Evolutionary conservation across 108 stramenopile species (phyloP), one percentile per base, ranked within the genome.

Genomic region (Aurantiochytrium sp.): DNA sequence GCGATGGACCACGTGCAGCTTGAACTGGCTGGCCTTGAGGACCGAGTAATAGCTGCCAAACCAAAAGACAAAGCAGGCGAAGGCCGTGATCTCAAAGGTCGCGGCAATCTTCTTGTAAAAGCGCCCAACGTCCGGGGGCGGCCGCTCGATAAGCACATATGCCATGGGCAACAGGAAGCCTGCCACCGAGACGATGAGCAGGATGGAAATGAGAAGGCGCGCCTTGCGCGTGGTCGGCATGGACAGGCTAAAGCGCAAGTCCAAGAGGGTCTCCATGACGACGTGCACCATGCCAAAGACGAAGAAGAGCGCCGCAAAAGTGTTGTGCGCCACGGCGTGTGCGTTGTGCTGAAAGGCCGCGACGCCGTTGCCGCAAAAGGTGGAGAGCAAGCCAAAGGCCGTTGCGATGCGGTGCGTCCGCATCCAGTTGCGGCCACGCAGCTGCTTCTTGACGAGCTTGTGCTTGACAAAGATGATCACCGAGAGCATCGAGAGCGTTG

Each of bases 381-480:
- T 39, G 42, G 69, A 81, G 6, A 81, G 15, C 19, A 81, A 10
- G 34, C 69, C 69, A 81, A 81, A 81, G 19, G 69, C 69, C 10
- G 69, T 81, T 8, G 69, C 69, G 27, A 81, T 39, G 42, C 69
- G 69, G 22, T 81, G 69, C 5, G 69, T 81, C 4, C 69, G 69
- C 69, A 81, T 81, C 69, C 69, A 81, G 24, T 81, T 39, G 37
- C 69, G 37, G 4, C 69, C 69, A 10, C 69, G 69, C 21, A 81
- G 69, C 42, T 81, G 69, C 36, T 81, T 81, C 22, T 81, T 81
- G 24, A 81, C 69, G 27, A 81, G 37, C 69, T 81, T 81, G 42
- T 81, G 69, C 22, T 81, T 81, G 69, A 81, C 69, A 22, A 81
- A 81, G 15, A 81, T 81, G 42, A 81, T 81, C 24, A 81, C 69